Evolutionary conservation across 805 yeast species (phyloP).

Genomic region (Nakazawaea molendinolei): DNA sequence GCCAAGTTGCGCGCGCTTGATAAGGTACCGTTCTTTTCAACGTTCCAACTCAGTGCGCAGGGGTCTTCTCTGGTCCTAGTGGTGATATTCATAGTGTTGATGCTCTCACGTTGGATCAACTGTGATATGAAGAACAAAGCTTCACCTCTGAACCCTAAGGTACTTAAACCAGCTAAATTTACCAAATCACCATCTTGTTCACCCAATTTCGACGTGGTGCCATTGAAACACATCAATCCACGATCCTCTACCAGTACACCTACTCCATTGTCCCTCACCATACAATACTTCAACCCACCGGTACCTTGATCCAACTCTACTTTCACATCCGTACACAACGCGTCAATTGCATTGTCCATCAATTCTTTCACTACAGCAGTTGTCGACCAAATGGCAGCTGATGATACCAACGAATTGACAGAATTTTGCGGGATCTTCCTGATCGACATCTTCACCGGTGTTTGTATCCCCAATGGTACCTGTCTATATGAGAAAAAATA

Average conservation of each 20-base stretch:
- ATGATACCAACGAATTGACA: constrained; percentile 18
- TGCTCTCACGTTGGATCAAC: constrained; percentile 13
- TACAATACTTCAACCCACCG: constrained; percentile 25
- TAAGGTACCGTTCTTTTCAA: constrained; percentile 22
- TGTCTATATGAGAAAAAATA: neutral
- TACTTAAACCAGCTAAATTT: constrained; percentile 13
- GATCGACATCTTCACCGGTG: constrained; percentile 13
- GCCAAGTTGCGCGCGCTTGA: constrained; percentile 19
- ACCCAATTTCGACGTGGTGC: constrained; percentile 36
- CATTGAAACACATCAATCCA: constrained; percentile 28
- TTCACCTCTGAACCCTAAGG: constrained; percentile 46
- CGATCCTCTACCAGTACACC: constrained; percentile 29
- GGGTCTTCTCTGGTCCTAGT: constrained; percentile 25
- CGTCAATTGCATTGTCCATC: constrained; percentile 34
- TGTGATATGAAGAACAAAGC: constrained; percentile 34
- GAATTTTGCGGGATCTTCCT: constrained; percentile 17
- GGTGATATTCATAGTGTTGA: constrained; percentile 23
- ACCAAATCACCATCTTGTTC: constrained; percentile 12
- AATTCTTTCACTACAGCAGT: constrained; percentile 32
- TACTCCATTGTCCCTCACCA: constrained; percentile 33
- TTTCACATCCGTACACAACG: constrained; percentile 24
- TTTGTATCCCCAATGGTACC: neutral
- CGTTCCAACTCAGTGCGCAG: constrained; percentile 30
- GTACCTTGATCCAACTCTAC: constrained; percentile 32
- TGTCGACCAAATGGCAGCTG: constrained; percentile 28